Evolutionary conservation across 2,329 filamentous ascomycete species (phyloP), one percentile per base, ranked within the genome.

Genomic region (Fusarium siculi): DNA sequence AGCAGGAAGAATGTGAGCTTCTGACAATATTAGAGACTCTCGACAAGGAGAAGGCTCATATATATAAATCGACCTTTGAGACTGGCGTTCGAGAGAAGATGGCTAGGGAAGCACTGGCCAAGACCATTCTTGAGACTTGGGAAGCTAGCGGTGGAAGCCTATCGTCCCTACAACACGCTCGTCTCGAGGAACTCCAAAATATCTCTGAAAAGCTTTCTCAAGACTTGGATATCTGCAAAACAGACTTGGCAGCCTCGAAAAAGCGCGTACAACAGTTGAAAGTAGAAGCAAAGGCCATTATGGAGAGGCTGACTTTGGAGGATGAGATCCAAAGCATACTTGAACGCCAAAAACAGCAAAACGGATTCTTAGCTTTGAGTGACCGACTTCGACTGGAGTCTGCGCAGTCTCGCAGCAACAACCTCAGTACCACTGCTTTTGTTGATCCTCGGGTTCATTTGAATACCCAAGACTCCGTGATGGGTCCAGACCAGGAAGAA

Each of bases 21-120:
- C 18, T 36, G 3, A 25, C 0, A 25, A 10, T 19, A 5, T 30
- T 36, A 1, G 1, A 52, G n/a, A 10, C 0, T 25, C 0, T 52
- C 9, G 16, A 52, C 5, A 25, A 15, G 9, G 30, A 52, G 4
- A 21, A 1, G 3, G 23, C 49, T 36, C 2, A 25, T 0, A 25
- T 21, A 21, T 25, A 15, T 3, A 16, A 36, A 25, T 16, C 49
- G 12, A 2, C 4, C 4, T 10, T 25, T 25, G 30, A 25, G 16
- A 25, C 2, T 7, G 11, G 16, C 2, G 3, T 25, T 3, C 23
- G 7, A 19, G 30, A 36, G 49, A 36, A 52, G 16, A 52, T 52
- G 49, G 32, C 32, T 4, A 36, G n/a, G 12, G 18, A 52, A 36
- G 15, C 18, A 0, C 5, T 36, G 6, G 9, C 30, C 12, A 36